Base-by-base conservation (phyloP, 139 green algal genomes). In the Coelastrella sp. region DNA sequence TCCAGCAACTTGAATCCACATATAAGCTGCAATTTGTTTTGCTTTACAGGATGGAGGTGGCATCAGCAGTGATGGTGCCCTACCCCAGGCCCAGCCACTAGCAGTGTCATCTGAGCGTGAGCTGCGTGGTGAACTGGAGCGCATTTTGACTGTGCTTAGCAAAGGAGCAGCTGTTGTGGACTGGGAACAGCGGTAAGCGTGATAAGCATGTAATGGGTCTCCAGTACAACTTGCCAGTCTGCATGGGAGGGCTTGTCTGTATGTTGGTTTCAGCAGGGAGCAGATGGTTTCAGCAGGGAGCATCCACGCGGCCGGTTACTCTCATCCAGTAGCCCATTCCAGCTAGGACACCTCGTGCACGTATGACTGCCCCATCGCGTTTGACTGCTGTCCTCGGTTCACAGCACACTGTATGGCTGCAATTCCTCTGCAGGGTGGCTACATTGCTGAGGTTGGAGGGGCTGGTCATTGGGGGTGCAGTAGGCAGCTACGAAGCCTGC, bases 371-470 rank as follows among this genome's bases (percentile, higher is more conserved):
- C 32, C 32, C 32, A 47, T 47, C 32, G 32, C 32, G 0, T 47
- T 47, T 47, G 32, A 47, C 32, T 47, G 32, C 32, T 47, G 32
- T 47, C 32, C 32, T 47, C 32, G 32, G 32, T 47, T 2, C 11
- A 71, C 61, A 71, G 61, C 61, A 10, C 61, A 71, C 61, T 71
- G 10, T 71, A 13, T 71, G 8, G 61, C 11, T 47, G 10, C 61
- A 19, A 13, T 71, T 10, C 0, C 11, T 10, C 76, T 87, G 82
- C 22, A 92, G 94, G 23, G 92, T 96, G 58, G 77, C 85, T 6
- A 92, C 94, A 5, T 93, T 98, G 94, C 78, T 96, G 80, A 92
- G 94, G 16, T 61, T 98, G 65, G 95, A 98, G 90, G 94, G 93
- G 0, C 86, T 98, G 20, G 92, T 95, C 54, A 84, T 85, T 17